These are phyloP conservation scores for Teunomyces panamensis DNA, from an alignment of 805 yeast genomes.

Conservation along the genomic window DNA sequence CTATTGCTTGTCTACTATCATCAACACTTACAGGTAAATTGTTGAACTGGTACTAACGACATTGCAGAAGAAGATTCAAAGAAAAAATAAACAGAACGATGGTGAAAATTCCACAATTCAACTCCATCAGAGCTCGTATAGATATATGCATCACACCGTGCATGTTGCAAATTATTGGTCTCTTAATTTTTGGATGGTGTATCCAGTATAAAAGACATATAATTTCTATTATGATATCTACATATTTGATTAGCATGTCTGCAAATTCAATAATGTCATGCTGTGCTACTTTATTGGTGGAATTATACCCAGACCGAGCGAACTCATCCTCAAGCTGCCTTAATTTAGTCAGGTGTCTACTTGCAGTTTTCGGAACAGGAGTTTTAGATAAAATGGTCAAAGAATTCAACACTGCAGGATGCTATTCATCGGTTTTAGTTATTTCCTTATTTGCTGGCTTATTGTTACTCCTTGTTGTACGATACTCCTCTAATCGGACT, in stretches of 20 bases:
- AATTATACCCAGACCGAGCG: conserved; percentile 62
- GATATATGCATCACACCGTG: conserved; percentile 42
- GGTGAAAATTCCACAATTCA: conserved; percentile 34
- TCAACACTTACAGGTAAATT: conserved; percentile 57
- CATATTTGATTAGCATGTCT: conserved; percentile 55
- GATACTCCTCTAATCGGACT: not conserved
- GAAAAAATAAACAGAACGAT: conserved; percentile 16
- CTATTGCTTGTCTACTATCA: conserved; percentile 61
- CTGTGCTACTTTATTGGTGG: conserved; percentile 66
- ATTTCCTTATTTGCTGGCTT: conserved; percentile 23
- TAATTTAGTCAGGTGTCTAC: conserved; percentile 67
- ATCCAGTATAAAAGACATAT: conserved; percentile 45
- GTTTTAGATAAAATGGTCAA: conserved; percentile 58
- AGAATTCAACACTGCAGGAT: conserved; percentile 65
- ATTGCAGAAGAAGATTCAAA: conserved; percentile 17
- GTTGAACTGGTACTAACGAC: conserved; percentile 50
- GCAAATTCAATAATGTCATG: conserved; percentile 55
- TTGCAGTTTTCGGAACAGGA: conserved; percentile 69
- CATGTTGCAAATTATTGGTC: conserved; percentile 35
- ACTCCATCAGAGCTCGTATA: conserved; percentile 54
- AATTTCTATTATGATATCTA: conserved; percentile 55
- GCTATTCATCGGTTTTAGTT: conserved; percentile 68
- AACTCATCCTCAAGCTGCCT: conserved; percentile 73
- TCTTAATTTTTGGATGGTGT: conserved; percentile 73
- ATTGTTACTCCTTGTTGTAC: not conserved